Evolutionary conservation across 441 rosid species (phyloP), one percentile per base, ranked within the genome.

Genomic region (Raphanus hybrid): DNA sequence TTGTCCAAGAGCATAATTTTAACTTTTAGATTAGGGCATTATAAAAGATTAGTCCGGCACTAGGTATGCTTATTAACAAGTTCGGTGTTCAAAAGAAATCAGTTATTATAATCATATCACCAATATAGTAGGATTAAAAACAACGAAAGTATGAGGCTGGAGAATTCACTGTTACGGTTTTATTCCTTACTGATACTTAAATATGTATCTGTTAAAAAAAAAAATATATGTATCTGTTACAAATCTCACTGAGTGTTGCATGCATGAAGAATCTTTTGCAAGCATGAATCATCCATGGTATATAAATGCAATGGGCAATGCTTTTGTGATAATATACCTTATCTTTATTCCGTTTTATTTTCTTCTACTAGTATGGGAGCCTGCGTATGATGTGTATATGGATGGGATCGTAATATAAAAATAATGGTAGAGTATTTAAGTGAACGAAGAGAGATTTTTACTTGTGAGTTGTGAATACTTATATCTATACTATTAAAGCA

Each of bases 281-380:
- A 70, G 70, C 80, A 71, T 63, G 71, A 70, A 62, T 61, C 64
- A 2, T 61, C 16, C 79, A 37, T 67, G 66, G 67, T 75, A 16
- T 60, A 62, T 52, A 69, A 34, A 61, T 61, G 79, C 43, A 61
- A 59, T 59, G 39, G 52, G 69, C 54, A 16, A 43, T 66, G 59
- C 60, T 39, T 5, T 54, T 54, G 70, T 18, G 69, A 23, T 48
- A 20, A 54, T 60, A 68, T 41, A 29, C 62, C 54, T 23, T 26
- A 12, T 43, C 58, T n/a, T 58, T 12, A 26, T 70, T 70, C 64
- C 65, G 5, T 39, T 39, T 39, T 39, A 39, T 39, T 39, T 39
- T 8, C 45, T 39, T 39, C 45, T 39, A 9, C 45, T 39, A 39
- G 10, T 8, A 41, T 41, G 48, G 48, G 48, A 41, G 43, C 43